Conservation (phyloP, 2,329 filamentous ascomycete genomes). For the Ophiocordyceps australis region DNA sequence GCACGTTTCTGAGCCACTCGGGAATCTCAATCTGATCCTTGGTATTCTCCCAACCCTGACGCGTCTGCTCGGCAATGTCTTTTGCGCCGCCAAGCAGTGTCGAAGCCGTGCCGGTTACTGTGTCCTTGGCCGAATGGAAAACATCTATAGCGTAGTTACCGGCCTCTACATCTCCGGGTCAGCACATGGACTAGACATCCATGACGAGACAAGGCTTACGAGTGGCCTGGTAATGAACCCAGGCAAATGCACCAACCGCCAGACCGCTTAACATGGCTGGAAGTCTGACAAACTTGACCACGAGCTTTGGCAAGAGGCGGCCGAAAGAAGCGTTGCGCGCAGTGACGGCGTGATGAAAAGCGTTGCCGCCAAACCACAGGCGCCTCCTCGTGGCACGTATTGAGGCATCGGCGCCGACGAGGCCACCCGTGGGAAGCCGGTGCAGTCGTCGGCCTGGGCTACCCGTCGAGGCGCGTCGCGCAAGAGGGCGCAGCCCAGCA, state of each 20-base stretch:
- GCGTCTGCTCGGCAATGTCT: conserved; percentile 62
- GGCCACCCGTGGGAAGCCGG: conserved; percentile 47
- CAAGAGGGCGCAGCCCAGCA: conserved; percentile 49
- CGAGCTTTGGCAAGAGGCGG: conserved; percentile 61
- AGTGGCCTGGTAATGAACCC: conserved; percentile 89
- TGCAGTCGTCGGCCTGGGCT: conserved; percentile 42
- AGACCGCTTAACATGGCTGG: conserved; percentile 86
- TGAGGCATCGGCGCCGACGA: conserved; percentile 47
- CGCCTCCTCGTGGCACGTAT: conserved; percentile 42
- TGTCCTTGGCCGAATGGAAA: conserved; percentile 54
- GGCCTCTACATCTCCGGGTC: conserved; percentile 19
- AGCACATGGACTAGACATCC: conserved; percentile 5
- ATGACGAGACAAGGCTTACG: conserved; percentile 31
- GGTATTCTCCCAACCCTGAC: conserved; percentile 64
- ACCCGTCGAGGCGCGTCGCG: conserved; percentile 39
- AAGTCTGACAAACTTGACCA: conserved; percentile 74
- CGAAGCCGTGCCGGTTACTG: conserved; percentile 49
- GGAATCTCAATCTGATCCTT: conserved; percentile 54
- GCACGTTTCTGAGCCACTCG: conserved; percentile 64
- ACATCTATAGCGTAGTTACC: conserved; percentile 40
- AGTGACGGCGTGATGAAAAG: conserved; percentile 63
- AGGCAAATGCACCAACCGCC: conserved; percentile 72
- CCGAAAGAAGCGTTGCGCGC: conserved; percentile 46
- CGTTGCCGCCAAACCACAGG: conserved; percentile 64
- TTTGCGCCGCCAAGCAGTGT: conserved; percentile 53